These are phyloP conservation scores for Eutrema heterophyllum DNA, from an alignment of 345 rosid genomes.

Conservation along the genomic window DNA sequence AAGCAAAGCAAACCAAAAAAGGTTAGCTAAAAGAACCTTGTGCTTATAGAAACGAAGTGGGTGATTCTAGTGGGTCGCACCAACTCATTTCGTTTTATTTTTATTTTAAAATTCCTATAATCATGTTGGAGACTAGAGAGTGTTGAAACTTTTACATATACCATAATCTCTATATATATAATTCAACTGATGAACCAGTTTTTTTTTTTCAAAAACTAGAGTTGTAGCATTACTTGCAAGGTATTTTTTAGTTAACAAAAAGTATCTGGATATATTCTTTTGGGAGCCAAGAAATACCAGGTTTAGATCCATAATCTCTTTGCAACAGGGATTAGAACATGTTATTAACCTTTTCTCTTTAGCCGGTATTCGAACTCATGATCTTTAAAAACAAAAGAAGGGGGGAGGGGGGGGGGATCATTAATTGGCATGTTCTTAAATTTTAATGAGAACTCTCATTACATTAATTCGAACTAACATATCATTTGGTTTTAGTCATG, in stretches of 20 bases:
- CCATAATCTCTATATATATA: background rate
- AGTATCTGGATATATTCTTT: background rate
- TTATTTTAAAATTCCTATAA: background rate
- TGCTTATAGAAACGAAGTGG: slow-evolving; percentile 21
- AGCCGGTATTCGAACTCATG: background rate
- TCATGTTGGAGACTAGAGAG: background rate
- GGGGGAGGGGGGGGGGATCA: background rate
- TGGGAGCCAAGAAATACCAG: background rate
- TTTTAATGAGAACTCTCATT: background rate
- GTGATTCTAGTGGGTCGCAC: slow-evolving; percentile 27
- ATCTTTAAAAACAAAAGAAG: background rate
- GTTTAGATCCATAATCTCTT: background rate
- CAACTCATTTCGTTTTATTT: background rate
- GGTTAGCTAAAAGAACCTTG: slow-evolving; percentile 13
- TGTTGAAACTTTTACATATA: background rate
- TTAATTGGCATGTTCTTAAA: background rate
- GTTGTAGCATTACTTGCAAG: background rate
- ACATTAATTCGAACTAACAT: background rate
- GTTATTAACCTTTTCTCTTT: background rate
- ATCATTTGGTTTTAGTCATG: background rate
- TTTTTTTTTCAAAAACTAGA: background rate
- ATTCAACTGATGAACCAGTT: background rate
- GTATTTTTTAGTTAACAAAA: background rate
- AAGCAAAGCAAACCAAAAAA: slow-evolving; percentile 20
- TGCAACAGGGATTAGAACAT: background rate